phyloP scores from a whole-genome alignment of 805 yeast genomes.

The Komagataella mondaviorum region DNA sequence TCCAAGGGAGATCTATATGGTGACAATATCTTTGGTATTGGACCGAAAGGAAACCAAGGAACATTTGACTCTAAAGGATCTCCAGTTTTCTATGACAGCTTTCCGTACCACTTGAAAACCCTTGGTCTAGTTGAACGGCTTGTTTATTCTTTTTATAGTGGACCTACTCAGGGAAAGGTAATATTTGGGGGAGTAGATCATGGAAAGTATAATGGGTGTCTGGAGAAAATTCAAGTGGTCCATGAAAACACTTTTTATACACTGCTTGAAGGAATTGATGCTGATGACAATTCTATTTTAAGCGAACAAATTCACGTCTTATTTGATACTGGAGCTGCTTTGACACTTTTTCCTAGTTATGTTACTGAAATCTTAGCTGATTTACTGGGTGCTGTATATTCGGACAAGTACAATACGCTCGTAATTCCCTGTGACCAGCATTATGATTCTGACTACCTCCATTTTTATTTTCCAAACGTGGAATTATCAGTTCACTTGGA shows the following conservation, averaged over 20 bases:
- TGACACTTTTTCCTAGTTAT: not conserved
- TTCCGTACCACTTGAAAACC: not conserved
- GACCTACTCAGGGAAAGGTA: constrained; percentile 24
- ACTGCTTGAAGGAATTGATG: not conserved
- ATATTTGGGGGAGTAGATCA: constrained; percentile 58
- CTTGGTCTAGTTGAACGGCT: not conserved
- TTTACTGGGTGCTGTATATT: not conserved
- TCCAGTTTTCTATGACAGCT: not conserved
- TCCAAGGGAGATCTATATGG: not conserved
- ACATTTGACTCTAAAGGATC: not conserved
- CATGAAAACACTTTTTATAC: not conserved
- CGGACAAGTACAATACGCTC: not conserved
- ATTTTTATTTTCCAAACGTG: not conserved
- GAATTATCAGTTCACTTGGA: not conserved
- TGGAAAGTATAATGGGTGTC: constrained; percentile 35
- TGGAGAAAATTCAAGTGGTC: constrained; percentile 24
- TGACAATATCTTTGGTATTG: not conserved
- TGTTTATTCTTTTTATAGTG: not conserved
- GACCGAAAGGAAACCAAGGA: not conserved
- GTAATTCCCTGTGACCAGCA: not conserved
- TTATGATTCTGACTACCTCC: not conserved
- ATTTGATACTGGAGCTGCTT: not conserved
- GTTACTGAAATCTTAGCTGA: not conserved
- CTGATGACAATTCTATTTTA: not conserved
- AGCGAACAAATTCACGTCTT: not conserved